A percentile compares a stretch with the other conserved stretches of the same genome.
Evolutionary conservation across 2,329 filamentous ascomycete genomes (phyloP).

Genomic region (Talaromyces sp.): DNA sequence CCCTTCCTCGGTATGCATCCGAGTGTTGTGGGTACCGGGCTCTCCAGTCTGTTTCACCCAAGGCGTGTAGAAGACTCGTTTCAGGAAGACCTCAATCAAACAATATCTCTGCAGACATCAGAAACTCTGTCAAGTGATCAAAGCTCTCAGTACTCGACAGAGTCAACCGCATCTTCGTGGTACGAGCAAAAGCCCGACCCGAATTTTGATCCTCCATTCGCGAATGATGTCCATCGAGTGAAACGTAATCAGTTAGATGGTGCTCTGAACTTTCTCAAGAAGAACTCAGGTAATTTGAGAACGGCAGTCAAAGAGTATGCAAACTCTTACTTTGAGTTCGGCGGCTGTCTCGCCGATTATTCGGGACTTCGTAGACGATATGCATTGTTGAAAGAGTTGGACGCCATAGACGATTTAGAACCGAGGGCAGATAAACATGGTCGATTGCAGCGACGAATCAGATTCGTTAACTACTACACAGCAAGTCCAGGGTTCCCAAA

Average conservation of each 20-base stretch:
- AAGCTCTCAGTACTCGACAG: not conserved
- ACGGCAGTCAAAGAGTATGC: conserved; percentile 70
- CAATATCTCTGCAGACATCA: not conserved
- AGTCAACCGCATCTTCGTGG: conserved; percentile 19
- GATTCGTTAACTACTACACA: conserved; percentile 90
- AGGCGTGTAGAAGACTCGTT: conserved; percentile 28
- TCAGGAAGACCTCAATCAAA: conserved; percentile 19
- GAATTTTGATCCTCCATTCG: conserved; percentile 71
- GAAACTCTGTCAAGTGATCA: not conserved
- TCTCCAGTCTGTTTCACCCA: conserved; percentile 69
- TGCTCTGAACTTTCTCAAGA: conserved; percentile 73
- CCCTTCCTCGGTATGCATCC: conserved; percentile 88
- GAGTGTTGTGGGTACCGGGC: conserved; percentile 76
- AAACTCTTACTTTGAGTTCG: conserved; percentile 79
- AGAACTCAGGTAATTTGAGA: conserved; percentile 71
- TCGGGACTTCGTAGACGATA: conserved; percentile 68
- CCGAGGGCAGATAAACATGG: conserved; percentile 30
- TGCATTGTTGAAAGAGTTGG: conserved; percentile 64
- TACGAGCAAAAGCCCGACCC: conserved; percentile 42
- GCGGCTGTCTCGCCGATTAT: conserved; percentile 75
- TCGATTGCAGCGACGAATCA: conserved; percentile 49
- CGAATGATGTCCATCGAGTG: conserved; percentile 68
- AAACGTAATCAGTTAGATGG: conserved; percentile 63
- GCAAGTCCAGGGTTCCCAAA: conserved; percentile 63
- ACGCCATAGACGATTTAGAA: conserved; percentile 62